These are phyloP conservation scores for Nothopassalora personata DNA, from an alignment of 2,329 filamentous ascomycete genomes.

Conservation along the genomic window DNA sequence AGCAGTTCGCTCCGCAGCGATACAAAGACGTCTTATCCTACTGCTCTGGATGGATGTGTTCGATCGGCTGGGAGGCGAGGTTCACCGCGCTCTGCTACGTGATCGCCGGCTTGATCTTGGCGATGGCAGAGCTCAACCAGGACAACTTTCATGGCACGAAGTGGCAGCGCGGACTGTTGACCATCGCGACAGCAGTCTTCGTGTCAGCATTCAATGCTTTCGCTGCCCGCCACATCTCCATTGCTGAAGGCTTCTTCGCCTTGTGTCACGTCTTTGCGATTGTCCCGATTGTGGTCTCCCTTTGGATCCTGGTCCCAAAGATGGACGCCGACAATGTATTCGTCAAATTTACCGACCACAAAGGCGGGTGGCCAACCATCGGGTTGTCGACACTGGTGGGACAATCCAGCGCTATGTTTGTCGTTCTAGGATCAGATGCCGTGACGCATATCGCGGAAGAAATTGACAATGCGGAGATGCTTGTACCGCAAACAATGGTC, in stretches of 20 bases:
- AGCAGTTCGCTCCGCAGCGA: constrained; percentile 40
- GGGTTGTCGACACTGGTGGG: constrained; percentile 37
- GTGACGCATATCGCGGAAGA: constrained; percentile 43
- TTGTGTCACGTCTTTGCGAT: constrained; percentile 31
- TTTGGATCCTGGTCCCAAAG: constrained; percentile 26
- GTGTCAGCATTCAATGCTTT: constrained; percentile 28
- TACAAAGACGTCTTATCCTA: constrained; percentile 44
- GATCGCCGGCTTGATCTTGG: constrained; percentile 44
- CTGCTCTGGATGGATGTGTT: constrained; percentile 34
- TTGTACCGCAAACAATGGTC: constrained; percentile 40
- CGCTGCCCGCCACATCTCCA: constrained; percentile 25
- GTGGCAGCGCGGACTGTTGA: constrained; percentile 26
- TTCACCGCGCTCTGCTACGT: constrained; percentile 42
- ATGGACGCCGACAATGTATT: constrained; percentile 21
- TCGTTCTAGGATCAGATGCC: constrained; percentile 32
- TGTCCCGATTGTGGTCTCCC: constrained; percentile 28
- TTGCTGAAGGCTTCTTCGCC: constrained; percentile 30
- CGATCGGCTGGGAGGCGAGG: constrained; percentile 40
- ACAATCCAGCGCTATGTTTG: constrained; percentile 32
- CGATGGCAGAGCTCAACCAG: constrained; percentile 40
- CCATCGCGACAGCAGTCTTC: constrained; percentile 19
- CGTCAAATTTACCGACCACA: constrained; percentile 35
- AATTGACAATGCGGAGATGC: constrained; percentile 37
- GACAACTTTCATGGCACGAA: constrained; percentile 11
- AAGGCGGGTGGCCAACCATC: constrained; percentile 36